Evolutionary conservation across 768 basidiomycete genomes (phyloP).

Genomic region (Mycena vulgaris): DNA sequence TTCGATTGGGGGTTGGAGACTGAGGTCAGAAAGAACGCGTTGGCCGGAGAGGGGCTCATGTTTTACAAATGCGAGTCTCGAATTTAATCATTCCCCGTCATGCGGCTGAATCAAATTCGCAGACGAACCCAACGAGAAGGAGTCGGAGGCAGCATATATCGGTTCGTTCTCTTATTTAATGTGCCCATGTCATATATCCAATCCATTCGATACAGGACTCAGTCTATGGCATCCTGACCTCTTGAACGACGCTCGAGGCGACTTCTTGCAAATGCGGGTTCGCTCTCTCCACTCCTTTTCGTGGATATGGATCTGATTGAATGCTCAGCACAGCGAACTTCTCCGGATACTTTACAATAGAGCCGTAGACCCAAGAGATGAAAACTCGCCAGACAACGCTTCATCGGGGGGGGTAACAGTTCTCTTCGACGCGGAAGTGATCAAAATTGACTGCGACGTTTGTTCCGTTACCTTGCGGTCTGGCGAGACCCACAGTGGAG

Average conservation of each 20-base stretch:
- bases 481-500: conserved; percentile 9
- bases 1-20: conserved; percentile 26
- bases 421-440: conserved; percentile 20
- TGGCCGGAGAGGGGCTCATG: not conserved
- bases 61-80: conserved; percentile 19
- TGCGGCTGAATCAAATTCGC: no score
- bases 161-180: not conserved
- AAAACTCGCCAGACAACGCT: not conserved
- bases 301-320: not conserved
- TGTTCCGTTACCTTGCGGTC: conserved; percentile 25
- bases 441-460: conserved; percentile 3
- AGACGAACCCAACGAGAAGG: not conserved
- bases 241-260: conserved; percentile 23
- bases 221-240: conserved; percentile 14
- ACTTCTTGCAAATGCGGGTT: conserved; percentile 11
- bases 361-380: not conserved
- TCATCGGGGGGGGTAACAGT: conserved; percentile 1
- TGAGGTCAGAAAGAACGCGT: not conserved
- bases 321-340: conserved; percentile 23
- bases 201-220: not conserved
- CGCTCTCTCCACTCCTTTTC: not conserved
- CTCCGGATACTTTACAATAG: conserved; percentile 25
- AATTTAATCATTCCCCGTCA: not conserved
- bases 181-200: not conserved
- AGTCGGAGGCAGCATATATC: not conserved